phyloP scores from a whole-genome alignment of 2,329 filamentous ascomycete species.

The Aureobasidium sp. region DNA sequence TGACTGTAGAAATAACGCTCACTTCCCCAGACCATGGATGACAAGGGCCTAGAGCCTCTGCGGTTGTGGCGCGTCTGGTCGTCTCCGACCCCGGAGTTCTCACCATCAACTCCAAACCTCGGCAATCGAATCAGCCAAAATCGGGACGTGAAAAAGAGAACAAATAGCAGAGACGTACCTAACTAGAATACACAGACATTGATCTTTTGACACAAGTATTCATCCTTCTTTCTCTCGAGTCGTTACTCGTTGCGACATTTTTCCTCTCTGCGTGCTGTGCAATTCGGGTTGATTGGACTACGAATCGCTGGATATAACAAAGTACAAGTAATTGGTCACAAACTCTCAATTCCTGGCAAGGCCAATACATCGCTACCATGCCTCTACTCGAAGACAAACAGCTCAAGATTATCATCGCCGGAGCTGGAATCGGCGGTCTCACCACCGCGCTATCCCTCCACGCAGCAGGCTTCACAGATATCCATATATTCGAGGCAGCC shows the following conservation, averaged over 20 bases:
- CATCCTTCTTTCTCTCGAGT: background rate
- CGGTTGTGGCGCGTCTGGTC: background rate
- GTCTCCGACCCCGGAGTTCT: slow-evolving; percentile 8
- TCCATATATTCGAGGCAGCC: slow-evolving; percentile 39
- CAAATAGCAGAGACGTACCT: background rate
- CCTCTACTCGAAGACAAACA: slow-evolving; percentile 13
- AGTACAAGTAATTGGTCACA: background rate
- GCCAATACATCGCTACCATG: background rate
- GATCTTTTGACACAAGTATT: background rate
- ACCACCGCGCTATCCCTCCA: slow-evolving; percentile 50
- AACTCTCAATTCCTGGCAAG: background rate
- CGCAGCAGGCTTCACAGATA: slow-evolving; percentile 43
- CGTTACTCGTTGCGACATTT: background rate
- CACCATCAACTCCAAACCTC: background rate
- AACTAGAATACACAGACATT: background rate
- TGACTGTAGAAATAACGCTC: background rate
- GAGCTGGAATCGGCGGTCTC: slow-evolving; percentile 46
- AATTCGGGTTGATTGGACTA: background rate
- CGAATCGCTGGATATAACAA: background rate
- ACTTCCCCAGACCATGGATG: too few relatives aligned
- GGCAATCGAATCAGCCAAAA: slow-evolving; percentile 8
- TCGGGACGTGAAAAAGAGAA: background rate
- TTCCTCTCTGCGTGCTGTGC: background rate
- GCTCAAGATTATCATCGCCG: slow-evolving; percentile 39
- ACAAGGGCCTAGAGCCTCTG: background rate